Evolutionary conservation across 23 red algal species (phyloP), one percentile per base, ranked within the genome.

Genomic region (Gracilariopsis chorda): DNA sequence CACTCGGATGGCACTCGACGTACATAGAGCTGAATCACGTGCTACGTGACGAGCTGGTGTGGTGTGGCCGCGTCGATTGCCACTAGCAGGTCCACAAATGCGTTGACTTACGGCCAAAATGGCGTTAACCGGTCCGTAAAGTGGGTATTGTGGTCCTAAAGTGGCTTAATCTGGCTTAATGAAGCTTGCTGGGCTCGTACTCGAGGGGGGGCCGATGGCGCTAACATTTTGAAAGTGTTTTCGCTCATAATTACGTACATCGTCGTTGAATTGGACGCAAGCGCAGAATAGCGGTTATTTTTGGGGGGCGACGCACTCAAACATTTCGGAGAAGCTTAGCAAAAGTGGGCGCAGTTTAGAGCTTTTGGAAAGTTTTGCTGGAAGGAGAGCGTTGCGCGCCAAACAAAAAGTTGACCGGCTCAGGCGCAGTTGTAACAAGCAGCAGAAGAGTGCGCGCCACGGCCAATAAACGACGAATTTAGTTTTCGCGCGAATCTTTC

Each of bases 101-200:
- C 2, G 39, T 42, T 73, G 67, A 73, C 40, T 37, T 73, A 35
- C 39, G 63, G 63, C 63, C 35, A 34, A n/a, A 4, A n/a, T 12
- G 29, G 60, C 19, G 39, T 20, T 73, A 73, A 73, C 11, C 39
- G 67, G 67, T 73, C 67, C 67, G 37, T 2, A 7, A 17, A 17
- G 37, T 36, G 28, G 14, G 39, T n/a, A n/a, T 19, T 21, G 67
- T 73, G 67, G 67, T 42, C 67, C 67, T 73, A 73, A 37, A 0
- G 28, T 73, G 67, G 67, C 67, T 73, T 73, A 73, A 73, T 73
- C 67, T 73, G 67, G 67, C 67, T 73, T 73, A 73, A 73, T 46
- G 32, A 45, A 35, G n/a, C n/a, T n/a, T n/a, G n/a, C n/a, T n/a
- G n/a, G n/a, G n/a, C n/a, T n/a, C n/a, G n/a, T 9, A 9, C 17